phyloP scores from a whole-genome alignment of 1,284 basidiomycete genomes.

The Pyrrhoderma lamaoense region DNA sequence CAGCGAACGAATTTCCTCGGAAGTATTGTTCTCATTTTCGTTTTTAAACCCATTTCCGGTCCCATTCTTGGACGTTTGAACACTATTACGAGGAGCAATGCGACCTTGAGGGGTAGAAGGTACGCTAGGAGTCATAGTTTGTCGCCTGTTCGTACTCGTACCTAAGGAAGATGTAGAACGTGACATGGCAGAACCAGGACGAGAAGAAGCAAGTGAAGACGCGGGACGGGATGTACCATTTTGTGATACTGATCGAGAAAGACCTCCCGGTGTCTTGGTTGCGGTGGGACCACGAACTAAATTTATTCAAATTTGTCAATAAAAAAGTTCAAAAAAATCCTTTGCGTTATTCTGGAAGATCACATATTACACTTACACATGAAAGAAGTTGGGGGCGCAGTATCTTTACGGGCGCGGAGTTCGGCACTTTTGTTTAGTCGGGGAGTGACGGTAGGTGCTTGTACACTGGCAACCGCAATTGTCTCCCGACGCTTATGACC shows the following conservation, averaged over 20 bases:
- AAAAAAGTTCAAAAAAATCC: slow-evolving; percentile 28
- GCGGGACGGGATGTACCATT: slow-evolving; percentile 20
- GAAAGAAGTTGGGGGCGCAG: slow-evolving; percentile 22
- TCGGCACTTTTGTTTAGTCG: slow-evolving; percentile 64
- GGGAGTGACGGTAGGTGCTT: slow-evolving; percentile 56
- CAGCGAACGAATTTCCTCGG: too few relatives aligned
- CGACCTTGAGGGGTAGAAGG: too few relatives aligned
- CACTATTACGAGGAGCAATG: too few relatives aligned
- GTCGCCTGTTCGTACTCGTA: slow-evolving; percentile 19
- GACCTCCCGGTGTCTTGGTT: slow-evolving; percentile 33
- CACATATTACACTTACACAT: slow-evolving; percentile 25
- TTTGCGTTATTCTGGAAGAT: too few relatives aligned
- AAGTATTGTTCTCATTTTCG: too few relatives aligned
- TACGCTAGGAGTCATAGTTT: slow-evolving; percentile 4
- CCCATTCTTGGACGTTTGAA: slow-evolving; percentile 17
- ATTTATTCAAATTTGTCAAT: slow-evolving; percentile 13
- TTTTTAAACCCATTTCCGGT: slow-evolving; percentile 23
- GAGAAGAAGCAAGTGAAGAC: slow-evolving; percentile 20
- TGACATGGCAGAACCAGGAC: slow-evolving; percentile 7
- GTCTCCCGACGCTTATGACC: slow-evolving; percentile 74
- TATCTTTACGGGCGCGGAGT: slow-evolving; percentile 51
- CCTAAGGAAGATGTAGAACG: slow-evolving; percentile 20
- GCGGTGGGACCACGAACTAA: slow-evolving; percentile 37
- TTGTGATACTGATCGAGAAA: too few relatives aligned
- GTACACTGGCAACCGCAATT: slow-evolving; percentile 58